These are phyloP conservation scores for Paramyrothecium sp. DNA, from an alignment of 2,329 filamentous ascomycete genomes.

Conservation along the genomic window DNA sequence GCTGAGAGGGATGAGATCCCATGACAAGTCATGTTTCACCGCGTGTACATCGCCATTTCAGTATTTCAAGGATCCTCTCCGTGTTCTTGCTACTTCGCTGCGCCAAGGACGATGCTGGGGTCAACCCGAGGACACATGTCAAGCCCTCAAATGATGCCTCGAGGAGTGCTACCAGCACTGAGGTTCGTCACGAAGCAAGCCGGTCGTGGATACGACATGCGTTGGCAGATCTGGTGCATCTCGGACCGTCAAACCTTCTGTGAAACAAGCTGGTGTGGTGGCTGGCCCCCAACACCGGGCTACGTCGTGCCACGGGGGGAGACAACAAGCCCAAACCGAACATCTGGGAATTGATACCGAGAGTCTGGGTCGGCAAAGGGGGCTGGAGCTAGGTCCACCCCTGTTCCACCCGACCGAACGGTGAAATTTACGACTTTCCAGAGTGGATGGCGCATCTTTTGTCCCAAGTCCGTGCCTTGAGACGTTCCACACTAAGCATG, in stretches of 20 bases:
- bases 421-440: background rate
- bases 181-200: too few species aligned
- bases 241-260: too few species aligned
- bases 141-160: too few species aligned
- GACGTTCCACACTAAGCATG: constrained; percentile 8
- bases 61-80: background rate
- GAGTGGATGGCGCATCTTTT: background rate
- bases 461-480: background rate
- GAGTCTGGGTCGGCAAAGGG: constrained; percentile 31
- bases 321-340: background rate
- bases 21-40: background rate
- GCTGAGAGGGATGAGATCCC: background rate
- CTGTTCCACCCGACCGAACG: background rate
- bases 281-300: background rate
- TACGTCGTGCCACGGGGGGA: background rate
- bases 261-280: too few species aligned
- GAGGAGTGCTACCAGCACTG: too few species aligned
- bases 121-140: too few species aligned
- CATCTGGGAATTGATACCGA: constrained; percentile 20
- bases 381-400: constrained; percentile 22
- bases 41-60: background rate
- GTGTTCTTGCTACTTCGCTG: background rate
- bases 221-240: too few species aligned
- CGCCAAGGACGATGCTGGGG: background rate
- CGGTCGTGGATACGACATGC: too few species aligned